Base-by-base conservation (phyloP, 768 basidiomycete genomes). In the Peribolospora kevripleyi region DNA sequence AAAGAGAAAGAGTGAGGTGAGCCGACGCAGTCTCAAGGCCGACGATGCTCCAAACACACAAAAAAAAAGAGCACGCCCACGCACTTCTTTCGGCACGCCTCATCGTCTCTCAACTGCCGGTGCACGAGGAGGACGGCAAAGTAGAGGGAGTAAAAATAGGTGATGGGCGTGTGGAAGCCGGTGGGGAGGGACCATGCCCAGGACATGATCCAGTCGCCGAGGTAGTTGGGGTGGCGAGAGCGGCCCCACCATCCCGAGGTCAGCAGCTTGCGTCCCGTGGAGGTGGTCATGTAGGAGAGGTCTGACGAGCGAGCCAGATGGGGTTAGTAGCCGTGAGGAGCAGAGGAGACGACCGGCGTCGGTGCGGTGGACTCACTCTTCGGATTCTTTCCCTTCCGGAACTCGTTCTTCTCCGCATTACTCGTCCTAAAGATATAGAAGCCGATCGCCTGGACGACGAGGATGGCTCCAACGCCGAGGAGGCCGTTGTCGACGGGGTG, bases 221-320 rank as follows among this genome's bases (percentile, higher is more conserved):
- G 50, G 55, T 90, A 90, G 62, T 90, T 88, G 1, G 93, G 93
- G 68, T 98, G 93, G 46, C 84, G 76, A 0, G 83, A 90, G 51
- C 75, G 68, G 7, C 90, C 91, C 93, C 93, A 98, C 93, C 93
- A 97, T 6, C 93, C 93, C 4, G 84, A 84, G 39, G 79, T 91
- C 38, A 98, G 74, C 42, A 98, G 73, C 66, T 86, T 93, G 3
- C 84, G 80, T 10, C 93, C 93, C 13, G 77, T 75, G 59, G 78
- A 75, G 2, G 93, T 97, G 46, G 76, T 72, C 66, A 95, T 76
- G 63, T 70, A 90, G 58, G 74, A 69, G 14, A 91, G 71, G 64
- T 84, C 88, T 91, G 61, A 25, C 25, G 25, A 25, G 25, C 11
- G 5, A 14, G 37, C 6, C 37, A 14, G 7, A 6, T 13, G 7